phyloP scores from a whole-genome alignment of 2,329 filamentous ascomycete species.

The Endoconidiophora laricicola region DNA sequence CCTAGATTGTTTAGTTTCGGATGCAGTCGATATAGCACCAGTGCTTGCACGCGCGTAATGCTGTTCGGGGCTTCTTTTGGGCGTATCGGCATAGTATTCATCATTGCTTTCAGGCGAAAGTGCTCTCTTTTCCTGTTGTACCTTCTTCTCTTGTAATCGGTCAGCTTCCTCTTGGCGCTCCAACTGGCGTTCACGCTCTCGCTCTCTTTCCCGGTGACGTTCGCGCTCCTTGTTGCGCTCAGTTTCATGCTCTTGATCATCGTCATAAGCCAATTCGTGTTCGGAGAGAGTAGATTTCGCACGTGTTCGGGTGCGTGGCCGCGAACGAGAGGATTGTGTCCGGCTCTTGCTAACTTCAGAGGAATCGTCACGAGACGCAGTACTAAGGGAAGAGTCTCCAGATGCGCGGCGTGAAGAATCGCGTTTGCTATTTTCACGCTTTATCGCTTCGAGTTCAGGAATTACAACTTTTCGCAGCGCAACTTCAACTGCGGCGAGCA shows the following conservation, averaged over 20 bases:
- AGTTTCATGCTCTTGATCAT: background rate
- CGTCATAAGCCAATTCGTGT: constrained; percentile 24
- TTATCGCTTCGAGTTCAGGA: constrained; percentile 79
- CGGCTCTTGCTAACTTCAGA: constrained; percentile 32
- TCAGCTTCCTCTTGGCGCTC: constrained; percentile 28
- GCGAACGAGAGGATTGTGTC: constrained; percentile 13
- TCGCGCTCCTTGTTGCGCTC: background rate
- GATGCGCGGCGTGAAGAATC: constrained; percentile 50
- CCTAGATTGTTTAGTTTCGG: constrained; percentile 18
- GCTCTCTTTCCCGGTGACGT: background rate
- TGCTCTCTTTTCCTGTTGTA: no score
- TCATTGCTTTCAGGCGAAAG: constrained; percentile 6
- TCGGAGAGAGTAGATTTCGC: constrained; percentile 24
- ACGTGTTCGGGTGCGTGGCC: background rate
- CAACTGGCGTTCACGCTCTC: constrained; percentile 29
- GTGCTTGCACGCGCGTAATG: constrained; percentile 23
- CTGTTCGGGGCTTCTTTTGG: constrained; percentile 27
- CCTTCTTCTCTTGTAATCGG: background rate
- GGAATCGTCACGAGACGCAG: constrained; percentile 35
- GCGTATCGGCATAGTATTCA: constrained; percentile 22
- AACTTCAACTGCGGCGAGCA: constrained; percentile 84
- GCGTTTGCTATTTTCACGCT: constrained; percentile 71
- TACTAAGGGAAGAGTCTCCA: constrained; percentile 37
- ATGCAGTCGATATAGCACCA: constrained; percentile 21
- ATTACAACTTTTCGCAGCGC: constrained; percentile 79